These are phyloP conservation scores for Pythium angustatum DNA, from an alignment of 352 stramenopile genomes.

Conservation along the genomic window DNA sequence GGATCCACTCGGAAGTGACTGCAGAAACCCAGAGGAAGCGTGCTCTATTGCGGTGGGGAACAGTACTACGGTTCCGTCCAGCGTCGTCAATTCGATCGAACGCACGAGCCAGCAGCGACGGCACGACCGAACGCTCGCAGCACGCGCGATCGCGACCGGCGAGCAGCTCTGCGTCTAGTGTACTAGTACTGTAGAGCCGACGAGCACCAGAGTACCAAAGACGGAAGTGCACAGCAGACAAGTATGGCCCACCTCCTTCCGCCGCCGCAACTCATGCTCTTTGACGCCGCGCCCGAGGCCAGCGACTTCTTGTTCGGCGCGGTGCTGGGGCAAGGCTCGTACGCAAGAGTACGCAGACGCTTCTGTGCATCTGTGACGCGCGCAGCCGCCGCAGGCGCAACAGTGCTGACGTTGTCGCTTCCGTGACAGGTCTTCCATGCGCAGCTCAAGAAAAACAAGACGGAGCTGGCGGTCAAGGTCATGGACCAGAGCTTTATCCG, in stretches of 20 bases:
- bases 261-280: conserved; percentile 50
- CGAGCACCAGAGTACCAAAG: background rate
- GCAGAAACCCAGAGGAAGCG: conserved; percentile 16
- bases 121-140: background rate
- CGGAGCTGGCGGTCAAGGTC: conserved; percentile 90
- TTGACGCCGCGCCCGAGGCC: conserved; percentile 65
- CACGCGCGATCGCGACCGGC: too few relatives aligned
- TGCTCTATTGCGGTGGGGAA: conserved; percentile 19
- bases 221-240: background rate
- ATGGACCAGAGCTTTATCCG: conserved; percentile 92
- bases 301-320: conserved; percentile 87
- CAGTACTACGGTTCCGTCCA: conserved; percentile 10
- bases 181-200: too few relatives aligned
- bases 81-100: too few relatives aligned
- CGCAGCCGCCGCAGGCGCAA: too few relatives aligned
- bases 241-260: conserved; percentile 25
- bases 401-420: background rate
- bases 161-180: too few relatives aligned
- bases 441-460: conserved; percentile 73
- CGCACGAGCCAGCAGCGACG: background rate
- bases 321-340: conserved; percentile 86
- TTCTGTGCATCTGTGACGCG: too few relatives aligned
- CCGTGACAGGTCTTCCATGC: conserved; percentile 79
- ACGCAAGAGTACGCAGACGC: conserved; percentile 87
- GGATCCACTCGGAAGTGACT: conserved; percentile 31